Conservation (phyloP, 257 asterid species). For the Penstemon barbatus region DNA sequence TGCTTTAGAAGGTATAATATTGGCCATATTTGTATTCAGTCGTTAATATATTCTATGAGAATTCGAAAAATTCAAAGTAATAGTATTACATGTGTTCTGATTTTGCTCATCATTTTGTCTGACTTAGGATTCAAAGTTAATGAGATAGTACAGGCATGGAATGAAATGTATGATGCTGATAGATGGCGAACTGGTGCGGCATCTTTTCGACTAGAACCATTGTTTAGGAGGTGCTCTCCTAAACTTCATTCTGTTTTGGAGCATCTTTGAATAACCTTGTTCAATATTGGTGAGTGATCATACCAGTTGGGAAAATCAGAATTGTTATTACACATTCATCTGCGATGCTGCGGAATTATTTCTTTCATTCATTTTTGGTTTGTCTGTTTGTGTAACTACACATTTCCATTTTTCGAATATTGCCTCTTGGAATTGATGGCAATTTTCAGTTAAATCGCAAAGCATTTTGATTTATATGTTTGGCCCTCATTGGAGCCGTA, state of each 20-base stretch:
- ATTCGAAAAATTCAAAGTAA: too few relatives aligned
- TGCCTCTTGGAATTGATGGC: conserved; percentile 27
- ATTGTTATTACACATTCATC: conserved; percentile 18
- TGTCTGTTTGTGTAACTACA: conserved; percentile 34
- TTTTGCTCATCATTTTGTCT: conserved; percentile 26
- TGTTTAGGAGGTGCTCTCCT: conserved; percentile 77
- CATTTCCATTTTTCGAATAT: conserved; percentile 11
- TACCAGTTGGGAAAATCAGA: conserved; percentile 23
- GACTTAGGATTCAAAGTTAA: conserved; percentile 81
- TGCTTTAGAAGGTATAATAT: conserved; percentile 75
- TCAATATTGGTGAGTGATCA: conserved; percentile 13
- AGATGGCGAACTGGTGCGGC: conserved; percentile 78
- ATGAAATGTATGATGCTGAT: conserved; percentile 87
- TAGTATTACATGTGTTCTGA: not conserved
- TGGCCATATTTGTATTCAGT: not conserved
- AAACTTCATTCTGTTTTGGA: conserved; percentile 73
- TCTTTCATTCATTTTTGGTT: conserved; percentile 27
- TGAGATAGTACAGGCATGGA: conserved; percentile 99
- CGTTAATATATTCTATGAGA: not conserved
- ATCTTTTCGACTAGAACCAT: conserved; percentile 69
- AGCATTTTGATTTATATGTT: conserved; percentile 30
- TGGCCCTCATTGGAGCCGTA: conserved; percentile 18
- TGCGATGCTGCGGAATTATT: conserved; percentile 10
- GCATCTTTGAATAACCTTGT: conserved; percentile 47
- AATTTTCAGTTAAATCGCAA: conserved; percentile 23